These are phyloP conservation scores for Cordyceps tenuipes DNA, from an alignment of 2,329 filamentous ascomycete genomes.

Conservation along the genomic window DNA sequence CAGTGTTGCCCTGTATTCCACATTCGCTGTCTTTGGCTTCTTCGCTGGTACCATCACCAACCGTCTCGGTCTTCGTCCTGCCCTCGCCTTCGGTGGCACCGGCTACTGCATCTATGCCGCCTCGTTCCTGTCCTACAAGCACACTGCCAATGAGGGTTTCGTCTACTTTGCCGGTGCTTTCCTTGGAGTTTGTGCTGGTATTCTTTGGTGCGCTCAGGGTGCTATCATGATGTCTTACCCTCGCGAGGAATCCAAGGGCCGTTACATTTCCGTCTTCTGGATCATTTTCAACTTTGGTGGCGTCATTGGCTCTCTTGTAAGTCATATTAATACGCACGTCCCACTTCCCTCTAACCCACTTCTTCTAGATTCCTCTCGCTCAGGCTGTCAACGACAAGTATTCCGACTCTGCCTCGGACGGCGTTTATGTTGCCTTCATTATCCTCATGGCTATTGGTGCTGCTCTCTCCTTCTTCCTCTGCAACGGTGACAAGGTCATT, in stretches of 20 bases:
- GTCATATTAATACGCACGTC: constrained; percentile 14
- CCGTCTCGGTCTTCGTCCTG: constrained; percentile 59
- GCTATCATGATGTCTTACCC: constrained; percentile 90
- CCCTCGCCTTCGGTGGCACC: constrained; percentile 63
- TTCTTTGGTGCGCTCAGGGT: constrained; percentile 76
- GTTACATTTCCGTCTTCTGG: constrained; percentile 89
- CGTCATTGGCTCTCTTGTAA: constrained; percentile 67
- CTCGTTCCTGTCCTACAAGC: constrained; percentile 62
- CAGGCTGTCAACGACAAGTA: constrained; percentile 54
- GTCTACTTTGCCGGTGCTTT: constrained; percentile 69
- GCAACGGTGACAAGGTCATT: constrained; percentile 62
- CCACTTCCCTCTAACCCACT: background rate
- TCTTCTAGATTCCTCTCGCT: constrained; percentile 55
- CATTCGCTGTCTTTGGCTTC: constrained; percentile 60
- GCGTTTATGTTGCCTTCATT: constrained; percentile 83
- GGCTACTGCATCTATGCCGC: constrained; percentile 71
- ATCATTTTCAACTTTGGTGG: constrained; percentile 89
- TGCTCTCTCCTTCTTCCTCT: constrained; percentile 58
- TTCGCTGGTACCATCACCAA: constrained; percentile 73
- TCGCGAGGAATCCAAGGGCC: constrained; percentile 70
- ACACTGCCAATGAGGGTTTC: constrained; percentile 60
- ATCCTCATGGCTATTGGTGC: constrained; percentile 72
- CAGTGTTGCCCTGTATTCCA: constrained; percentile 62
- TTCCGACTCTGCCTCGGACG: constrained; percentile 51
- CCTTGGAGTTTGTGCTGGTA: constrained; percentile 68